Evolutionary conservation across 768 basidiomycete genomes (phyloP).

Genomic region (Tricholoma hemisulphureum): DNA sequence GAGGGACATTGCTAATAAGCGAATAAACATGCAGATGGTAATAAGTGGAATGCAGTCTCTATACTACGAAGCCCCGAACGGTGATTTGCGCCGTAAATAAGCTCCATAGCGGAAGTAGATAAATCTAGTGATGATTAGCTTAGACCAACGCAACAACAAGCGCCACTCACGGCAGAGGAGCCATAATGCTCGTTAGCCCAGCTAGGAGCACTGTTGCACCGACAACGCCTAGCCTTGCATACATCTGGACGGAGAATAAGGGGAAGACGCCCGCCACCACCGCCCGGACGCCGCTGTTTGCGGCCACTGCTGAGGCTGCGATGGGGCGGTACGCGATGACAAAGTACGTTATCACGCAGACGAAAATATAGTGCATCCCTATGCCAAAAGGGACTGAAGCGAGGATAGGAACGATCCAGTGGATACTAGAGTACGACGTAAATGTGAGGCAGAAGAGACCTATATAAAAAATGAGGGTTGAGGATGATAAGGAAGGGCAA

Average conservation of each 20-base stretch:
- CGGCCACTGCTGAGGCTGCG: slow-evolving; percentile 65
- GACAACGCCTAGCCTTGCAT: slow-evolving; percentile 63
- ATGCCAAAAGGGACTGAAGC: slow-evolving; percentile 64
- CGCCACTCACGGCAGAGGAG: slow-evolving; percentile 54
- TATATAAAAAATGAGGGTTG: slow-evolving; percentile 23
- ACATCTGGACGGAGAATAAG: slow-evolving; percentile 65
- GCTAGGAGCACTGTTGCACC: slow-evolving; percentile 73
- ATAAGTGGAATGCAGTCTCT: neutral
- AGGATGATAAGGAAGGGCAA: slow-evolving; percentile 46
- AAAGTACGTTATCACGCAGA: slow-evolving; percentile 68
- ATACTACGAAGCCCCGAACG: slow-evolving; percentile 29
- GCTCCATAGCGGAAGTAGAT: slow-evolving; percentile 48
- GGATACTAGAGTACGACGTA: slow-evolving; percentile 45
- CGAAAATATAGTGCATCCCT: slow-evolving; percentile 67
- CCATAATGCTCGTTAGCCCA: slow-evolving; percentile 59
- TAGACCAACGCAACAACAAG: neutral
- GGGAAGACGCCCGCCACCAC: slow-evolving; percentile 64
- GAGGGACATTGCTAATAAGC: too few species aligned
- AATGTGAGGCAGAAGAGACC: slow-evolving; percentile 67
- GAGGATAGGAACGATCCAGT: slow-evolving; percentile 67
- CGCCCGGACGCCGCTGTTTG: slow-evolving; percentile 63
- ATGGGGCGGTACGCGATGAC: slow-evolving; percentile 68
- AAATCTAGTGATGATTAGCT: slow-evolving; percentile 40
- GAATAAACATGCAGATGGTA: too few species aligned
- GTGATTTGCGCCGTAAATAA: slow-evolving; percentile 41